Base-by-base conservation (phyloP, 1,284 basidiomycete species). In the Ganoderma resinaceum region DNA sequence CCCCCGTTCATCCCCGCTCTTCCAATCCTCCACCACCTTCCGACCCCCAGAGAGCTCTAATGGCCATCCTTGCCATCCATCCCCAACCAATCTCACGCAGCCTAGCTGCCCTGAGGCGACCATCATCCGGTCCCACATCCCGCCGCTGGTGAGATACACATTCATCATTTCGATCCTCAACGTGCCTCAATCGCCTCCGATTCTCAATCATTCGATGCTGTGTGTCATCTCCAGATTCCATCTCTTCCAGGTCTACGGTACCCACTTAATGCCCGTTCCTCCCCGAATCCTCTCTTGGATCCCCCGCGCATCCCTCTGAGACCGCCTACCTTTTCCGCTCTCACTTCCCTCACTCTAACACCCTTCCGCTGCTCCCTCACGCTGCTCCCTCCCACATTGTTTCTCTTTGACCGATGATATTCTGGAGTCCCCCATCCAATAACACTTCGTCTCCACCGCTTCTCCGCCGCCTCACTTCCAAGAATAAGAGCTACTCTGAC, bases 121-220 rank as follows among this genome's bases (percentile, higher is more conserved):
- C 31, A 18, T 33, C 52, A 55, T 55, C 52, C 52, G 0, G 29
- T 55, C 52, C 52, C 52, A 29, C 16, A 31, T 55, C 52, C 52
- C 52, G 14, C 46, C 11, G 52, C 52, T 31, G 29, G 52, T 55
- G 14, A 20, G 52, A 53, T 31, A 53, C 12, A 18, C 52, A 53
- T 31, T 31, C 52, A 53, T 55, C 29, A 31, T 55, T 49, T 55
- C 52, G 52, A 55, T 33, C 52, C 57, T 53, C 63, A 40, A 65
- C 29, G 5, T 33, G 53, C 38, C 46, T 23, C 46, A 49, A 49
- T 49, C 23, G 46, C 46, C 46, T 49, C 18, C 57, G 42, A 59
- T 61, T 64, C 62, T 63, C 29, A 40, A 69, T 72, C 71, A 72
- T 64, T 55, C 61, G 55, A 72, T 70, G 66, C 71, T 65, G 67